These are phyloP conservation scores for Daldinia childiae DNA, from an alignment of 495 filamentous ascomycete species.

Conservation along the genomic window DNA sequence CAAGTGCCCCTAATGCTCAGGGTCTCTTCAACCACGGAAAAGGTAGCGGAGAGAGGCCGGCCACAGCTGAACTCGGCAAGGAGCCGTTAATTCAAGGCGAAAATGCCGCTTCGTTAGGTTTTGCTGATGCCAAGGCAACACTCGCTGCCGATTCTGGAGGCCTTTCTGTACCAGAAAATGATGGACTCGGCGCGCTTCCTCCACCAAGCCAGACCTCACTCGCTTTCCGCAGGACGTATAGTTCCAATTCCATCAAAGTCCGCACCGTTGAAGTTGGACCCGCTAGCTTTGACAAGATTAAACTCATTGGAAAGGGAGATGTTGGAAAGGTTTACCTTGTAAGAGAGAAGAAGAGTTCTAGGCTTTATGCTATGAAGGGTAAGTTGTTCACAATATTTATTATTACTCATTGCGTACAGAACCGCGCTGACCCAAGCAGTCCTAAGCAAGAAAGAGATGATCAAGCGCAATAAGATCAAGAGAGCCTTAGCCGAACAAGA, in stretches of 20 bases:
- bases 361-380: slow-evolving; percentile 99
- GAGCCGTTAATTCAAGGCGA: slow-evolving; percentile 72
- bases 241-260: slow-evolving; percentile 98
- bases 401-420: not conserved
- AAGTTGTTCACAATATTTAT: slow-evolving; percentile 14
- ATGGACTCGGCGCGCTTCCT: slow-evolving; percentile 57
- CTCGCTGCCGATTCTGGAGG: slow-evolving; percentile 41
- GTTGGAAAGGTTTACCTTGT: slow-evolving; percentile 99
- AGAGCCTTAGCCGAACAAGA: slow-evolving; percentile 96
- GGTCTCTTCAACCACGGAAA: slow-evolving; percentile 81
- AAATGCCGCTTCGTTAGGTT: slow-evolving; percentile 65
- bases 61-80: slow-evolving; percentile 82
- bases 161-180: slow-evolving; percentile 51
- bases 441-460: slow-evolving; percentile 99
- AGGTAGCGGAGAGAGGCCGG: slow-evolving; percentile 71
- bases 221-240: slow-evolving; percentile 93
- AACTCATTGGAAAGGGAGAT: slow-evolving; percentile 97
- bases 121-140: slow-evolving; percentile 53
- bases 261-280: slow-evolving; percentile 96
- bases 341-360: slow-evolving; percentile 92
- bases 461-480: slow-evolving; percentile 99
- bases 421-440: slow-evolving; percentile 68
- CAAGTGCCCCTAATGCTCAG: slow-evolving; percentile 96
- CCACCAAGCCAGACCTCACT: slow-evolving; percentile 62
- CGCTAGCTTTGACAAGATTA: slow-evolving; percentile 98